Conservation (phyloP, 176 grass and related monocot species). For the Metroxylon sagu region DNA sequence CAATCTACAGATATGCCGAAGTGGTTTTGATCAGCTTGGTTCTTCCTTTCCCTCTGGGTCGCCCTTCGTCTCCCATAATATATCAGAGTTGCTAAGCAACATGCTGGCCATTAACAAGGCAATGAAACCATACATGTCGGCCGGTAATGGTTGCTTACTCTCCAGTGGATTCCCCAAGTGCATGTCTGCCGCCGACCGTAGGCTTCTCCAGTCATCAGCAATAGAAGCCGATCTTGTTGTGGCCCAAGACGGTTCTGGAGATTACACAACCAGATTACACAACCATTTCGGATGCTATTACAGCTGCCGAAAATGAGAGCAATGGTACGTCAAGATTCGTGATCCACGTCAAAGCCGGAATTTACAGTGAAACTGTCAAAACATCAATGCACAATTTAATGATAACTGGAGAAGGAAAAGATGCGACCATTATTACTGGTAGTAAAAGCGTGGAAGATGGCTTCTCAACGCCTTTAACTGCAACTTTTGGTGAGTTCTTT, state of each 20-base stretch:
- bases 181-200: slow-evolving; percentile 7
- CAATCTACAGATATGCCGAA: not conserved
- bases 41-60: not conserved
- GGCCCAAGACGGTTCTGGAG: slow-evolving; percentile 1
- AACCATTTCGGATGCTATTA: not conserved
- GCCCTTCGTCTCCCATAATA: not conserved
- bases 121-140: no score
- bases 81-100: slow-evolving; percentile 13
- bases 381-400: slow-evolving; percentile 7
- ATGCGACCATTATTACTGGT: slow-evolving; percentile 2
- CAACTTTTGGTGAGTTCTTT: slow-evolving; percentile 2
- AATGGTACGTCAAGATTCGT: not conserved
- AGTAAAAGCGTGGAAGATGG: slow-evolving; percentile 7
- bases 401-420: slow-evolving; percentile 3
- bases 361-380: not conserved
- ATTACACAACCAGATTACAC: not conserved
- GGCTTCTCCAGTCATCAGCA: not conserved
- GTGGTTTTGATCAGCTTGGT: not conserved
- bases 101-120: slow-evolving; percentile 8
- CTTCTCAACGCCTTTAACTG: not conserved
- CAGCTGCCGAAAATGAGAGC: not conserved
- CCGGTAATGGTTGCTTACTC: not conserved
- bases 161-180: slow-evolving; percentile 1
- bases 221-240: slow-evolving; percentile 16
- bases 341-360: not conserved